Evolutionary conservation across 2,329 filamentous ascomycete species (phyloP).

Genomic region (Aspergillus glaucus): DNA sequence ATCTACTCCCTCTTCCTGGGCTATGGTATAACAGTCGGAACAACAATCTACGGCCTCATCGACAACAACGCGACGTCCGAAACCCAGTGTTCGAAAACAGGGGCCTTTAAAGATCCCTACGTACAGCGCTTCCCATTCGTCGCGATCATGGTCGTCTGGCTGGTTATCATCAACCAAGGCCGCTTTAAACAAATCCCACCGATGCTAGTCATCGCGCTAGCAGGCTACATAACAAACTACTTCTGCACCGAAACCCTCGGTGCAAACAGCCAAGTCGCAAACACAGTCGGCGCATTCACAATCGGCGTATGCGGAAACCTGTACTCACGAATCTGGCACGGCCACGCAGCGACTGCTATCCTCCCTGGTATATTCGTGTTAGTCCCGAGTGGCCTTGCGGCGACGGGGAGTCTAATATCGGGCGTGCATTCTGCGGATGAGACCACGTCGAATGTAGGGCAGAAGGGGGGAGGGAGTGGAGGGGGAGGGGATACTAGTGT

Average conservation of each 20-base stretch:
- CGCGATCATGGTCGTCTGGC: constrained; percentile 62
- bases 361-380: constrained; percentile 77
- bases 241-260: constrained; percentile 62
- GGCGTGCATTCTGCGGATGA: constrained; percentile 54
- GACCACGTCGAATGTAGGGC: constrained; percentile 33
- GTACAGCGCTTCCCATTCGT: constrained; percentile 65
- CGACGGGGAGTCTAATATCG: constrained; percentile 50
- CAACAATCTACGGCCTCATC: constrained; percentile 57
- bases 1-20: constrained; percentile 68
- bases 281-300: constrained; percentile 68
- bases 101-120: constrained; percentile 41
- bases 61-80: constrained; percentile 48
- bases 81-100: constrained; percentile 42
- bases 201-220: constrained; percentile 67
- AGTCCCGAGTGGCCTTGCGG: constrained; percentile 55
- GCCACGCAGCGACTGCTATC: constrained; percentile 76
- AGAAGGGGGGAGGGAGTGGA: constrained; percentile 15
- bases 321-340: constrained; percentile 66
- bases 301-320: constrained; percentile 73
- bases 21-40: constrained; percentile 64
- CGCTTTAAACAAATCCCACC: constrained; percentile 72
- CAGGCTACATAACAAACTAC: constrained; percentile 70
- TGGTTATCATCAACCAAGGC: constrained; percentile 74
- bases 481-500: constrained; percentile 27
- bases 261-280: constrained; percentile 67